These are phyloP conservation scores for Leccinum boreale DNA, from an alignment of 768 basidiomycete species.

Conservation along the genomic window DNA sequence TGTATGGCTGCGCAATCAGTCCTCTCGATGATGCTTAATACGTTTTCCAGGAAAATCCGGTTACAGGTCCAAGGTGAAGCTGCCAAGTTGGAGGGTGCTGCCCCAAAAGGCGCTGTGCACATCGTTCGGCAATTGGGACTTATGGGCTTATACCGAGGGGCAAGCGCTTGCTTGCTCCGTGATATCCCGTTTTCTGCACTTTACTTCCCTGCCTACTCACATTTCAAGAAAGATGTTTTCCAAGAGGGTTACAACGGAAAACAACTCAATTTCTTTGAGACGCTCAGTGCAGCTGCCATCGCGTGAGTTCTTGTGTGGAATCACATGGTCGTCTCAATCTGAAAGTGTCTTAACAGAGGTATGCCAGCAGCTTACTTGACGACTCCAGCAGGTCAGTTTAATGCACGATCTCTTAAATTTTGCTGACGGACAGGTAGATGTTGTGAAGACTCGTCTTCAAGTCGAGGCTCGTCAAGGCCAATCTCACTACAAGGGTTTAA, in stretches of 20 bases:
- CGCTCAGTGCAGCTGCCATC: slow-evolving; percentile 75
- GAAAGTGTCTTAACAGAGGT: slow-evolving; percentile 54
- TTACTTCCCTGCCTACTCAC: slow-evolving; percentile 85
- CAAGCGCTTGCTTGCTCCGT: slow-evolving; percentile 87
- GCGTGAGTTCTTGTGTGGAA: slow-evolving; percentile 52
- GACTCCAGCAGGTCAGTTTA: slow-evolving; percentile 73
- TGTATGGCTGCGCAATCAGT: slow-evolving; percentile 48
- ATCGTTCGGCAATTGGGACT: slow-evolving; percentile 92
- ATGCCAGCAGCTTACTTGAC: slow-evolving; percentile 97
- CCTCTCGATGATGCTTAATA: neutral
- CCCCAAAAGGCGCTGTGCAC: slow-evolving; percentile 83
- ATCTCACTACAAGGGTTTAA: slow-evolving; percentile 85
- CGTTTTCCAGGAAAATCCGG: slow-evolving; percentile 72
- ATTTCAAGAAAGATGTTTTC: slow-evolving; percentile 92
- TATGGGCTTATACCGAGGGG: slow-evolving; percentile 89
- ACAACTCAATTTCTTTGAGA: slow-evolving; percentile 86
- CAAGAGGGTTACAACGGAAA: slow-evolving; percentile 96
- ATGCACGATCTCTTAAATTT: slow-evolving; percentile 5
- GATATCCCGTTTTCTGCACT: slow-evolving; percentile 98
- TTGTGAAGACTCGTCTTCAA: slow-evolving; percentile 95
- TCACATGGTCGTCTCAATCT: slow-evolving; percentile 23
- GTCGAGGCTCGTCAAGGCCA: slow-evolving; percentile 90
- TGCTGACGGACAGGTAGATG: slow-evolving; percentile 53
- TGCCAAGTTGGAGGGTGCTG: slow-evolving; percentile 78
- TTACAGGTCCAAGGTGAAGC: slow-evolving; percentile 95